phyloP scores from a whole-genome alignment of 306 rosid species.

The Abrus precatorius region DNA sequence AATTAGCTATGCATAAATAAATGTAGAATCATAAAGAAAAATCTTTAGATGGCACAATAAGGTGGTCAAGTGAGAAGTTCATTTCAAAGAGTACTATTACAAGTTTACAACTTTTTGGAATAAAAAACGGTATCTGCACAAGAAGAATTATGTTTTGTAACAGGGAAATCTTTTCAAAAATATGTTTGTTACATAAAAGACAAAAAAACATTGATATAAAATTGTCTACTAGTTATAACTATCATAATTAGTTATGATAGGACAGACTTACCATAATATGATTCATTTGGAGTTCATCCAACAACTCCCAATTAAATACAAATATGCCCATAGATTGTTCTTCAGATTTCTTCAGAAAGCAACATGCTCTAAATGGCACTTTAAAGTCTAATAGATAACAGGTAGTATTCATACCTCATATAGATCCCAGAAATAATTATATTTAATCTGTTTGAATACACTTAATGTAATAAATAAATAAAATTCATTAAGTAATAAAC shows the following conservation, averaged over 20 bases:
- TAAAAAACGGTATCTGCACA: slow-evolving; percentile 5
- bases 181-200: background rate
- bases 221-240: background rate
- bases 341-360: background rate
- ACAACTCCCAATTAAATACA: slow-evolving; percentile 24
- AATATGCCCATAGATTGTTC: background rate
- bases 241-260: background rate
- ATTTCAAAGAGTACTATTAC: background rate
- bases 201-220: background rate
- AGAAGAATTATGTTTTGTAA: background rate
- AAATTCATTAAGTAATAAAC: slow-evolving; percentile 6
- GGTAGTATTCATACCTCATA: background rate
- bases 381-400: background rate
- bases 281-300: background rate
- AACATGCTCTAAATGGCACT: background rate
- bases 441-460: slow-evolving; percentile 23
- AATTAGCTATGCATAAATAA: slow-evolving; percentile 9
- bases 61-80: background rate
- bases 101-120: background rate
- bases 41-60: background rate
- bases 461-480: background rate
- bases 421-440: slow-evolving; percentile 21
- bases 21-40: slow-evolving; percentile 5
- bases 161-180: background rate
- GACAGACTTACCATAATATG: slow-evolving; percentile 1